These are phyloP conservation scores for Ophiocordyceps sinensis DNA, from an alignment of 2,329 filamentous ascomycete species.

Conservation along the genomic window DNA sequence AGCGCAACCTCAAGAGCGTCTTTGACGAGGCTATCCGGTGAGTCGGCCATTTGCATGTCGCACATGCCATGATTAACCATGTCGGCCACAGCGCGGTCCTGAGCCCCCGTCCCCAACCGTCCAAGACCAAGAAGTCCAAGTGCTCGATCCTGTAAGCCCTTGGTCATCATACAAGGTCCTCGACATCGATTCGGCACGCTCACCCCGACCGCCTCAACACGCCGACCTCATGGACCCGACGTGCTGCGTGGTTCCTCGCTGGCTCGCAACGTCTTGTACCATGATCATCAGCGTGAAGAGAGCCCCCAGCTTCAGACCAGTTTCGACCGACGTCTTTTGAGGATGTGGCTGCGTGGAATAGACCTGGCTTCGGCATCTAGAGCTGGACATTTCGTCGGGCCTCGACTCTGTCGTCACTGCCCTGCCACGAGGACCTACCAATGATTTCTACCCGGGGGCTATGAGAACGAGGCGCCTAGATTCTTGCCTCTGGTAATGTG, in stretches of 20 bases:
- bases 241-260: neutral
- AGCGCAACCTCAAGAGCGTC: constrained; percentile 94
- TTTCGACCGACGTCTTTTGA: too few species aligned
- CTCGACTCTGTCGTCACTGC: too few species aligned
- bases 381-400: too few species aligned
- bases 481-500: neutral
- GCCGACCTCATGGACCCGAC: neutral
- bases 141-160: constrained; percentile 51
- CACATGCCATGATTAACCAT: neutral
- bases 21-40: constrained; percentile 98
- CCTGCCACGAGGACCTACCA: constrained; percentile 1
- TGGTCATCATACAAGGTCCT: neutral
- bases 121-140: constrained; percentile 49
- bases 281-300: too few species aligned
- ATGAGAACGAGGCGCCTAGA: neutral
- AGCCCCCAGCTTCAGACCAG: too few species aligned
- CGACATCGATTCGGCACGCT: neutral
- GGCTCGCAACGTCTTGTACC: too few species aligned
- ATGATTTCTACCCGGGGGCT: neutral
- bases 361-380: too few species aligned
- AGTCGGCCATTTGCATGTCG: constrained; percentile 12
- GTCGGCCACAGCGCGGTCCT: constrained; percentile 45
- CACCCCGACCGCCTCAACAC: neutral
- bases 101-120: constrained; percentile 46
- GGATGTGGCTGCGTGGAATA: too few species aligned